Evolutionary conservation across 2,329 filamentous ascomycete genomes (phyloP).

Genomic region (Akanthomyces muscarius): DNA sequence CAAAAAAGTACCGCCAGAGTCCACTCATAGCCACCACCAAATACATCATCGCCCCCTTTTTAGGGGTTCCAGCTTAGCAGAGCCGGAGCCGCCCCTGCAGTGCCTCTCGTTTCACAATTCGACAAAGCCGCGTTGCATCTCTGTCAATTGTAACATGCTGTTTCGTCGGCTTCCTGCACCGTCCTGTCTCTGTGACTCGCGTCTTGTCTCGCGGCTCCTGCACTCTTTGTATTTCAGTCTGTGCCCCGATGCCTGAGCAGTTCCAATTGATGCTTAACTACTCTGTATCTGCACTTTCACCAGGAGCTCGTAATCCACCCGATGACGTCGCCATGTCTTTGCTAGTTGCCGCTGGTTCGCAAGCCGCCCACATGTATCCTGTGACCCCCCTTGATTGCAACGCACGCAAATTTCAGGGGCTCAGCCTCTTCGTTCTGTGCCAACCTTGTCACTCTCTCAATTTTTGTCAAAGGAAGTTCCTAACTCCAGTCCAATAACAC

Average conservation of each 20-base stretch:
- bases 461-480: no score
- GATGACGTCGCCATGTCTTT: slow-evolving; percentile 11
- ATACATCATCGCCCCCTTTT: slow-evolving; percentile 2
- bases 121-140: not conserved
- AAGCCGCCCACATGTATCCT: not conserved
- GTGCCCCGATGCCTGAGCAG: not conserved
- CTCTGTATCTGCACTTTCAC: not conserved
- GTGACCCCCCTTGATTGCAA: not conserved
- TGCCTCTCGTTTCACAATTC: slow-evolving; percentile 6
- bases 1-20: not conserved
- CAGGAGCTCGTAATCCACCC: not conserved
- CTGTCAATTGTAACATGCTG: not conserved
- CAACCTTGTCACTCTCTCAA: not conserved
- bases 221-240: not conserved
- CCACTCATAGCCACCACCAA: not conserved
- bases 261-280: not conserved
- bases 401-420: slow-evolving; percentile 11
- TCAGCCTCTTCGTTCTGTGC: slow-evolving; percentile 7
- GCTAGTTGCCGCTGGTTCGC: not conserved
- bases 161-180: not conserved
- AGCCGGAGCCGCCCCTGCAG: not conserved
- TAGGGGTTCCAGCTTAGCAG: not conserved
- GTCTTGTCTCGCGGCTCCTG: not conserved
- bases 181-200: not conserved
- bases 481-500: no score